Base-by-base conservation (phyloP, 1,284 basidiomycete species). In the Ustilago tritici region DNA sequence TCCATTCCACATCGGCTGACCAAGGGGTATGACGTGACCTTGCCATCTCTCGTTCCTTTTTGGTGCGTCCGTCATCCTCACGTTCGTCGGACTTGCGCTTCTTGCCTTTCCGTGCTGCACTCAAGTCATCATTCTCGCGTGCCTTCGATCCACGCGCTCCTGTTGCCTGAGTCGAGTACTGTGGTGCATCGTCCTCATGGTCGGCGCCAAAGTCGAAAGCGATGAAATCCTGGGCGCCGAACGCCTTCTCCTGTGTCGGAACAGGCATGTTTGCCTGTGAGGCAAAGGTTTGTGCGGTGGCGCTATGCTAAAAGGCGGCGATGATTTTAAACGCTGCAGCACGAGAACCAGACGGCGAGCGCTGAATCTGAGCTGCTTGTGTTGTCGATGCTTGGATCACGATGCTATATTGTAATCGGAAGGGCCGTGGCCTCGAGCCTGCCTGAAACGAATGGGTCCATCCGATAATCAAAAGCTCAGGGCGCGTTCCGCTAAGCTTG, bases 1-100 rank as follows among this genome's bases (percentile, higher is more conserved):
- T 89, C 92, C 93, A 93, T 76, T 94, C 90, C 4, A 95, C 90
- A n/a, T 90, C 88, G 17, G 88, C 87, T 3, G 91, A 88, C 95
- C 95, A 97, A 3, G 95, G 94, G 19, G 92, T 91, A 79, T 89
- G 90, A 62, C 91, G 89, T 17, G 90, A 89, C 7, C 89, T 87
- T 5, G 90, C 90, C 73, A 90, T 89, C 70, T 88, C 79, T 65
- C 91, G 88, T 82, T 92, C 90, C 83, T 90, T 90, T 86, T 90
- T 90, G 87, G 88, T 90, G 64, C 87, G 87, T 77, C 89, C 74
- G 17, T 84, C 78, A 57, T 80, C 71, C 32, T 81, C 65, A n/a
- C 66, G 56, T 35, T 83, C 77, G 31, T 77, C 80, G 5, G 61
- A 69, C 52, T 81, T 82, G 43, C 80, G 72, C 72, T 84, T 82